Conservation (phyloP, 2,329 filamentous ascomycete genomes). For the Ophiostoma tasmaniense region DNA sequence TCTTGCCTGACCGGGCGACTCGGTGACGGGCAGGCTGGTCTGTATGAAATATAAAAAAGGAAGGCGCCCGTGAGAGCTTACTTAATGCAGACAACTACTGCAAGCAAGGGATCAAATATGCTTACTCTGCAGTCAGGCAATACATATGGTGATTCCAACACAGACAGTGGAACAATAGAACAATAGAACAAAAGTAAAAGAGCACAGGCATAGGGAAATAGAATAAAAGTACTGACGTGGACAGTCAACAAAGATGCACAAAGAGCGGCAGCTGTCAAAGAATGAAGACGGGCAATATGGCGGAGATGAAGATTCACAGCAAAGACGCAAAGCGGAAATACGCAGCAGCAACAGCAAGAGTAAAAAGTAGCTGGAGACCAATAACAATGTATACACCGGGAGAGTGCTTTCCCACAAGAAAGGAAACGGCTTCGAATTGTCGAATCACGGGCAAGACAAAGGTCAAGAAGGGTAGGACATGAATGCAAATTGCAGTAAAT, state of each 20-base stretch:
- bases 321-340: conserved; percentile 2
- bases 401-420: not conserved
- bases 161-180: not conserved
- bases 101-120: not conserved
- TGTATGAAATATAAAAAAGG: not conserved
- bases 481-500: not conserved
- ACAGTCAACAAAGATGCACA: not conserved
- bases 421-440: not conserved
- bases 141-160: not conserved
- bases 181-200: not conserved
- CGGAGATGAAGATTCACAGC: not conserved
- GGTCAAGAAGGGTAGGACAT: not conserved
- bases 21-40: not conserved
- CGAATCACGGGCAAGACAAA: not conserved
- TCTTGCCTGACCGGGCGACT: not conserved
- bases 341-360: not conserved
- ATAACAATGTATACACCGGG: not conserved
- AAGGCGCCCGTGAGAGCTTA: not conserved
- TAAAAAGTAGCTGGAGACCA: not conserved
- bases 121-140: not conserved
- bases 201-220: not conserved
- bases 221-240: too few species aligned
- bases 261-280: conserved; percentile 2
- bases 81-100: not conserved
- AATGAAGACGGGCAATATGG: conserved; percentile 1